Evolutionary conservation across 345 rosid genomes (phyloP).

Genomic region (Murraya paniculata): DNA sequence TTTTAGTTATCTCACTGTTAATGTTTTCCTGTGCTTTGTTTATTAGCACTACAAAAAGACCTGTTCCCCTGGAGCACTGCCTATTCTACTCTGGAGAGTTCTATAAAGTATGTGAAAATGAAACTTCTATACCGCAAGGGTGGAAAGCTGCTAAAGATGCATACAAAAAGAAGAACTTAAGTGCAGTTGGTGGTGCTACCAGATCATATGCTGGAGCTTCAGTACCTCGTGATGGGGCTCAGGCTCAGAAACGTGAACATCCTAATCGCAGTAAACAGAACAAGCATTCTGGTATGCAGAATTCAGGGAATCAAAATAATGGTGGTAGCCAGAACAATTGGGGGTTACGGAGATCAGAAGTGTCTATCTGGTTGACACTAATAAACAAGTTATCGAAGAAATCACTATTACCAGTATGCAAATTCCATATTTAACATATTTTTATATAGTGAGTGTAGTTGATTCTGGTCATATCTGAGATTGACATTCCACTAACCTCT

Average conservation of each 20-base stretch:
- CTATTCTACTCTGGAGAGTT: constrained; percentile 86
- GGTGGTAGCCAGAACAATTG: constrained; percentile 63
- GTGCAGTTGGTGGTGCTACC: constrained; percentile 35
- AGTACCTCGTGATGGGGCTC: constrained; percentile 53
- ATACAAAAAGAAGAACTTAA: constrained; percentile 66
- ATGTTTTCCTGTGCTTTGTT: constrained; percentile 10
- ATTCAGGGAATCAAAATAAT: constrained; percentile 45
- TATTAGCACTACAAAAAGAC: constrained; percentile 87
- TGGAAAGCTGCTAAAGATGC: constrained; percentile 78
- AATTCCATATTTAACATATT: background rate
- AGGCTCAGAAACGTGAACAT: constrained; percentile 63
- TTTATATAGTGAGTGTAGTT: background rate
- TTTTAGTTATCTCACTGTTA: constrained; percentile 4
- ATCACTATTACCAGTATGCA: constrained; percentile 80
- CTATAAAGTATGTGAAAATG: constrained; percentile 78
- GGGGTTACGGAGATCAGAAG: constrained; percentile 72
- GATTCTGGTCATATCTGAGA: constrained; percentile 9
- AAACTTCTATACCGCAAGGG: constrained; percentile 59
- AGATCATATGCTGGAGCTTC: constrained; percentile 50
- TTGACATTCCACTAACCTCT: background rate
- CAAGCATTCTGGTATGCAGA: constrained; percentile 63
- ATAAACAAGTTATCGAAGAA: constrained; percentile 80
- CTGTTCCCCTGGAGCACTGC: constrained; percentile 96
- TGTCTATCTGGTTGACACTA: constrained; percentile 76
- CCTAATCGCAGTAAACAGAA: constrained; percentile 64